Percentiles rank a stretch among this genome's conserved stretches.
Conservation (phyloP, 768 basidiomycete genomes). For the Vararia minispora region DNA sequence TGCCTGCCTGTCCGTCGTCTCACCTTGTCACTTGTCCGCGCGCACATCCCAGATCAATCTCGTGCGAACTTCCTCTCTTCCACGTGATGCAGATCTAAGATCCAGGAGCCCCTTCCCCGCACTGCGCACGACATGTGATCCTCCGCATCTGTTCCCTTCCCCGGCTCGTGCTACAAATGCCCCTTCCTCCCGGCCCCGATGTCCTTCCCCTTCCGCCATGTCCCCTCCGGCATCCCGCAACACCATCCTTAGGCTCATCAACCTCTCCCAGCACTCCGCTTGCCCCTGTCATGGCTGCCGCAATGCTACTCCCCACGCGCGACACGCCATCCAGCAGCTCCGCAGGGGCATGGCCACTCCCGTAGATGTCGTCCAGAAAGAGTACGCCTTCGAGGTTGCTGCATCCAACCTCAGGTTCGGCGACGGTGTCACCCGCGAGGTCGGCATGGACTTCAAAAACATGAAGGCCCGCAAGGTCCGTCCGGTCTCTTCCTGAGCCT, state of each 20-base stretch:
- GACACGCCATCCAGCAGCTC: conserved; percentile 46
- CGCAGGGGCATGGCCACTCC: conserved; percentile 74
- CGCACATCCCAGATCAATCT: too few species aligned
- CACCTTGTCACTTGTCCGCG: too few species aligned
- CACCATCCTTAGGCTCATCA: conserved; percentile 64
- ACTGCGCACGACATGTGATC: too few species aligned
- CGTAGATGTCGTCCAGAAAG: conserved; percentile 59
- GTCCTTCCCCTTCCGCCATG: conserved; percentile 14
- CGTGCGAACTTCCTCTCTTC: too few species aligned
- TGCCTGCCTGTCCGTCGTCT: too few species aligned
- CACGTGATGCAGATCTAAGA: too few species aligned
- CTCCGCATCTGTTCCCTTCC: conserved; percentile 6
- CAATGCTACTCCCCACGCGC: conserved; percentile 26
- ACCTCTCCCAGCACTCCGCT: conserved; percentile 55
- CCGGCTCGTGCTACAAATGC: too few species aligned
- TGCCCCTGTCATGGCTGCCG: conserved; percentile 76
- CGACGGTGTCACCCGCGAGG: conserved; percentile 80
- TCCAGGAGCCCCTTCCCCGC: too few species aligned
- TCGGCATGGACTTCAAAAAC: conserved; percentile 91
- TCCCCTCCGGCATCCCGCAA: conserved; percentile 36
- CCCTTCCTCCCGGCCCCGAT: conserved; percentile 5
- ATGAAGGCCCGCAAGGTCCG: conserved; percentile 82
- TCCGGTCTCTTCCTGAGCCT: background rate
- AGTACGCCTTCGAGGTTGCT: conserved; percentile 91
- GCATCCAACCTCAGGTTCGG: conserved; percentile 86